A percentile compares a stretch with the other conserved stretches of the same genome.
Evolutionary conservation across 192 early-diverging fungal species (phyloP).

Genomic region (Rhizophagus sp.): DNA sequence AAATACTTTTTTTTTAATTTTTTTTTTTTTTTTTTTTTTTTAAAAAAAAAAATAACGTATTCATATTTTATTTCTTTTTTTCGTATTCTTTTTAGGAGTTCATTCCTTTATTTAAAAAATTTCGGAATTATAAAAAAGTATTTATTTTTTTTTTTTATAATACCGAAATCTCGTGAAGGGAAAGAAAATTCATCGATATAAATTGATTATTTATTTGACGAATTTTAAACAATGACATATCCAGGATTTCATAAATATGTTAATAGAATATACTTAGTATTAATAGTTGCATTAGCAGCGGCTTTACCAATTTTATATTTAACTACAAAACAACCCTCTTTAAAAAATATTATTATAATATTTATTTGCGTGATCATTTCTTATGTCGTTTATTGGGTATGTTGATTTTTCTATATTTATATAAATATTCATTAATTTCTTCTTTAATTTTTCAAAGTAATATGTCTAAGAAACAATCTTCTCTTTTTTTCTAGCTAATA

Average conservation of each 20-base stretch:
- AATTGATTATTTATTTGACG: neutral
- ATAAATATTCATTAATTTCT: neutral
- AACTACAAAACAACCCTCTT: neutral
- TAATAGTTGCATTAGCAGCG: neutral
- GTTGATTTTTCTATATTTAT: neutral
- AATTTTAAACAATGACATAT: neutral
- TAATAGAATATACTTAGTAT: neutral
- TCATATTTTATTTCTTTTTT: too few relatives aligned
- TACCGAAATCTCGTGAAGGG: too few relatives aligned
- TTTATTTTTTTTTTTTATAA: too few relatives aligned
- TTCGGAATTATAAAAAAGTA: too few relatives aligned
- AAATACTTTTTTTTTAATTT: too few relatives aligned
- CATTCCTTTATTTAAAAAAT: too few relatives aligned
- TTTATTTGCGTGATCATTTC: neutral
- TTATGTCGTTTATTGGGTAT: conserved; percentile 16
- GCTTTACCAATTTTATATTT: neutral
- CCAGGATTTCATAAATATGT: conserved; percentile 12
- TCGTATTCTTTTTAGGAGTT: too few relatives aligned
- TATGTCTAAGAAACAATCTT: neutral
- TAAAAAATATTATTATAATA: conserved; percentile 3
- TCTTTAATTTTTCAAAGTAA: neutral
- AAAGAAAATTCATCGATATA: neutral
- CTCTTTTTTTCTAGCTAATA: neutral
- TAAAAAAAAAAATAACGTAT: too few relatives aligned
- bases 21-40: too few relatives aligned